A percentile compares a stretch with the other conserved stretches of the same genome.
Evolutionary conservation across 2,329 filamentous ascomycete genomes (phyloP).

Genomic region (Aspergillus cejpii): DNA sequence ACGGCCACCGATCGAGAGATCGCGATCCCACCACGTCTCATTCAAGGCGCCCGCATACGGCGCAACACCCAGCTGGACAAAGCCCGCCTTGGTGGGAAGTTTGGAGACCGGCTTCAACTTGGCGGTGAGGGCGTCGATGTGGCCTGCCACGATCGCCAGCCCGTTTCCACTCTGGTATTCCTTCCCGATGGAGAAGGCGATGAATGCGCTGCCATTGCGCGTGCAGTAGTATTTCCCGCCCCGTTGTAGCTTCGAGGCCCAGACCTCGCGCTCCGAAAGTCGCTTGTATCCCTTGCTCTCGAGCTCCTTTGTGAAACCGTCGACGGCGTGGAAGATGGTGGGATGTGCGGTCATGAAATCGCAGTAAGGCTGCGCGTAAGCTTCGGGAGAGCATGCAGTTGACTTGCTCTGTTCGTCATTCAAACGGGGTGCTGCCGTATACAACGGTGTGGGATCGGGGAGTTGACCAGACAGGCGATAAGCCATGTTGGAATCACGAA

Average conservation of each 20-base stretch:
- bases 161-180: constrained; percentile 80
- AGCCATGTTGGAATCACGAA: constrained; percentile 27
- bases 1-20: constrained; percentile 81
- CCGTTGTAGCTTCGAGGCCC: constrained; percentile 63
- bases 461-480: constrained; percentile 26
- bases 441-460: constrained; percentile 14
- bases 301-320: constrained; percentile 68
- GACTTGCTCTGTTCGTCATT: not conserved
- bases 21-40: constrained; percentile 93
- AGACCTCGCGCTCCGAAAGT: constrained; percentile 69
- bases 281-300: constrained; percentile 65
- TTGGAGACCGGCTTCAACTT: constrained; percentile 85
- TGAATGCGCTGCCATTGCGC: constrained; percentile 76
- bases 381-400: constrained; percentile 40
- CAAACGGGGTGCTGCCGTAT: not conserved
- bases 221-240: constrained; percentile 86
- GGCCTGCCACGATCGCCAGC: constrained; percentile 79
- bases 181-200: constrained; percentile 76
- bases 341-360: constrained; percentile 85
- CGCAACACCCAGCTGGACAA: constrained; percentile 80
- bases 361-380: constrained; percentile 76
- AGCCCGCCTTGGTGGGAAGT: constrained; percentile 77
- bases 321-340: constrained; percentile 86
- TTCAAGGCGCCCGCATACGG: constrained; percentile 86
- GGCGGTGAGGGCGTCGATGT: constrained; percentile 87